phyloP scores from a whole-genome alignment of 2,329 filamentous ascomycete genomes.

The Helminthosporium solani region DNA sequence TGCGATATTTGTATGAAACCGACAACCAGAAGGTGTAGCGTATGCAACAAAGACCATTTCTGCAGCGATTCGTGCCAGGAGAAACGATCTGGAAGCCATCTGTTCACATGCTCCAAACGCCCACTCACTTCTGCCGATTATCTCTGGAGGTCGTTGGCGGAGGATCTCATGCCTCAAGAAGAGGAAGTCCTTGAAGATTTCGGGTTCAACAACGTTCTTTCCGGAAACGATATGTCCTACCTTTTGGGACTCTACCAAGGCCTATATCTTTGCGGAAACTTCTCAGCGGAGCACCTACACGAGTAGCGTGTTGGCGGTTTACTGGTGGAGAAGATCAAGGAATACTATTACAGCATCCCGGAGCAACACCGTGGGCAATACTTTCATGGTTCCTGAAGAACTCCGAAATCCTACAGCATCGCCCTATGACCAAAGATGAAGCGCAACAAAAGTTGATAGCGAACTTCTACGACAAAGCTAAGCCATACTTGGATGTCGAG shows the following conservation, averaged over 20 bases:
- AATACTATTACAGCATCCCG: constrained; percentile 18
- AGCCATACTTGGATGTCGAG: constrained; percentile 16
- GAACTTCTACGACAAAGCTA: constrained; percentile 19
- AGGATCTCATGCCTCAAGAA: constrained; percentile 25
- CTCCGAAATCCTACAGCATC: constrained; percentile 19
- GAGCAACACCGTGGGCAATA: constrained; percentile 21
- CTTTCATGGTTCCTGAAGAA: constrained; percentile 29
- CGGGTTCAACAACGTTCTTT: constrained; percentile 25
- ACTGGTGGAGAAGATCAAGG: constrained; percentile 24
- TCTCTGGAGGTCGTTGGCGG: constrained; percentile 20
- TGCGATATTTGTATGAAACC: constrained; percentile 14
- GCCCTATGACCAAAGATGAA: constrained; percentile 15
- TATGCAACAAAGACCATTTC: constrained; percentile 18
- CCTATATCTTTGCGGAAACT: constrained; percentile 12
- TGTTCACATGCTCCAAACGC: constrained; percentile 20
- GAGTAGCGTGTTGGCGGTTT: constrained; percentile 20
- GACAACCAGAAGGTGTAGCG: constrained; percentile 21
- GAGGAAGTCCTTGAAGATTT: constrained; percentile 31
- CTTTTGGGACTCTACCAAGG: constrained; percentile 29
- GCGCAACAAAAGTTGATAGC: constrained; percentile 12
- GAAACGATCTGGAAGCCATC: constrained; percentile 16
- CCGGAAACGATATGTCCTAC: constrained; percentile 8
- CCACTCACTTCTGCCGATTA: constrained; percentile 29
- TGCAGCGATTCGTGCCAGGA: constrained; percentile 22
- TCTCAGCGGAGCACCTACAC: constrained; percentile 20